Conservation (phyloP, 2,329 filamentous ascomycete species). For the Mollisia scopiformis region DNA sequence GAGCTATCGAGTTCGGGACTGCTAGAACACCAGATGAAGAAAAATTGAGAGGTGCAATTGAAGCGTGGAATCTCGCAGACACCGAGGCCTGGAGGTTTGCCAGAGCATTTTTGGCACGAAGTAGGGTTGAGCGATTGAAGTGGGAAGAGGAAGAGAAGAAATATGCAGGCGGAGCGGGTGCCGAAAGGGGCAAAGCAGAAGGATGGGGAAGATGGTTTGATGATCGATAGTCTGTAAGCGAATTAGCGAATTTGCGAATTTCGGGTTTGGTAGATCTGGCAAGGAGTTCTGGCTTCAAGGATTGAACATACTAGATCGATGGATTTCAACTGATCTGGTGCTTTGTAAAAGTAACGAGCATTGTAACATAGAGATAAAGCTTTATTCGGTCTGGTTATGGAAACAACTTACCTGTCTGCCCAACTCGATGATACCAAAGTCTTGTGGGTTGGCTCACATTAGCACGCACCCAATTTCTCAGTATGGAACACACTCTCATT, state of each 20-base stretch:
- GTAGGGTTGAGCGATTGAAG: slow-evolving; percentile 61
- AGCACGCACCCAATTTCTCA: no score
- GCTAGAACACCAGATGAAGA: slow-evolving; percentile 48
- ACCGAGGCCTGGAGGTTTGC: slow-evolving; percentile 79
- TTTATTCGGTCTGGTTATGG: no score
- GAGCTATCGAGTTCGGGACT: slow-evolving; percentile 51
- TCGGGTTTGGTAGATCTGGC: background rate
- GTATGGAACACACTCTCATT: no score
- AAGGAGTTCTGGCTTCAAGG: background rate
- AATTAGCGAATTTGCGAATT: slow-evolving; percentile 5
- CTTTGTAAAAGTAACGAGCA: slow-evolving; percentile 11
- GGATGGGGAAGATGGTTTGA: slow-evolving; percentile 37
- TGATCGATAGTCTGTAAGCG: slow-evolving; percentile 15
- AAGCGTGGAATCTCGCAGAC: slow-evolving; percentile 72
- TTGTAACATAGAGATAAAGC: slow-evolving; percentile 17
- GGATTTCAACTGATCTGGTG: background rate
- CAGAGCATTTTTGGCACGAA: slow-evolving; percentile 66
- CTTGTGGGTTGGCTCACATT: no score
- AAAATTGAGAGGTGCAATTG: slow-evolving; percentile 55
- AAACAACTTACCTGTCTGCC: no score
- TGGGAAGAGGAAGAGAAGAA: slow-evolving; percentile 74
- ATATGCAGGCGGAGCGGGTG: slow-evolving; percentile 64
- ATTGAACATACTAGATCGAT: background rate
- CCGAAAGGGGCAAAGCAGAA: slow-evolving; percentile 30
- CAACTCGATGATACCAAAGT: no score